Conservation (phyloP, 441 rosid genomes). For the Biscutella laevigata region DNA sequence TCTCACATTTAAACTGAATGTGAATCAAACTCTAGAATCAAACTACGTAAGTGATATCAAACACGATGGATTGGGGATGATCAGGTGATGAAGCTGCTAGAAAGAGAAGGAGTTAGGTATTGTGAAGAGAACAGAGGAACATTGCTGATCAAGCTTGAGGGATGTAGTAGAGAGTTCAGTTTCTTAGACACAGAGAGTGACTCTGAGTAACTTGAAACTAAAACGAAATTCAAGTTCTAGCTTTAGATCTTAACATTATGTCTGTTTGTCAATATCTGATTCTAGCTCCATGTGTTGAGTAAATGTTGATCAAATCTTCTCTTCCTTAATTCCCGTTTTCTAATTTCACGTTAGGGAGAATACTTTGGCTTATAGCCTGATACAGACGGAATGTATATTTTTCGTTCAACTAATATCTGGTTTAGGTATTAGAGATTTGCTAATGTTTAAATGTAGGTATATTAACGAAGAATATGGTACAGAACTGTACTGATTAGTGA, state of each 20-base stretch:
- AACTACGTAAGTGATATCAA: neutral
- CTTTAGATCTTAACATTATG: neutral
- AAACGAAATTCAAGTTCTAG: constrained; percentile 7
- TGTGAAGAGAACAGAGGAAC: constrained; percentile 75
- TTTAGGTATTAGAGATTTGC: neutral
- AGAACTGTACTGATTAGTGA: too few species aligned
- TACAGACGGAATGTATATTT: neutral
- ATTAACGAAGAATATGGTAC: too few species aligned
- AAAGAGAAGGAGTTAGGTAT: constrained; percentile 51
- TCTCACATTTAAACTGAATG: neutral
- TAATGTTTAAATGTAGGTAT: too few species aligned
- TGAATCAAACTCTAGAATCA: neutral
- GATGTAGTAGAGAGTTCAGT: constrained; percentile 49
- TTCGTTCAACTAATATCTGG: neutral
- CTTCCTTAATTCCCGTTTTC: neutral
- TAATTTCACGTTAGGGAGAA: neutral
- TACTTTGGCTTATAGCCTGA: constrained; percentile 6
- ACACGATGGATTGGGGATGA: neutral
- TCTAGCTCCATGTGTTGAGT: neutral
- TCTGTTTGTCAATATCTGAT: constrained; percentile 11
- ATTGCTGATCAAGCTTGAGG: constrained; percentile 52
- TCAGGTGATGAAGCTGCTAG: constrained; percentile 55
- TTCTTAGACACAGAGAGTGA: constrained; percentile 65
- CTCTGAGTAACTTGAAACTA: constrained; percentile 23
- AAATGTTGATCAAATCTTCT: neutral